phyloP scores from a whole-genome alignment of 805 yeast genomes.

The Alloascoidea hylecoeti region DNA sequence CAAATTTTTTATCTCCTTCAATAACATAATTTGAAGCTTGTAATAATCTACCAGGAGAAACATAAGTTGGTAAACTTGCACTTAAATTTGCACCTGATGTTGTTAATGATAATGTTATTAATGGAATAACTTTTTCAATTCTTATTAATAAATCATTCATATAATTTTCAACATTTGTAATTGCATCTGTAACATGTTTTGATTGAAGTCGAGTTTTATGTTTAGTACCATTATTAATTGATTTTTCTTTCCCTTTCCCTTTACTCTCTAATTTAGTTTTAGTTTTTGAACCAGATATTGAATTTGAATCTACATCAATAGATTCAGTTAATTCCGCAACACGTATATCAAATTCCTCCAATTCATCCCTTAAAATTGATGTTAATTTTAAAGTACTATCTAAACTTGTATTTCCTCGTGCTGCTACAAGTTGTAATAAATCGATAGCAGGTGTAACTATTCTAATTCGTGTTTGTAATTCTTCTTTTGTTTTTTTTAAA shows the following conservation, averaged over 20 bases:
- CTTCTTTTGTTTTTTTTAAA: conserved; percentile 26
- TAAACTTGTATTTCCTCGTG: conserved; percentile 45
- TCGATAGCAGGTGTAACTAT: conserved; percentile 58
- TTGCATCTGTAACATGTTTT: conserved; percentile 19
- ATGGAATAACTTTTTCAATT: conserved; percentile 58
- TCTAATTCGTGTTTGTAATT: conserved; percentile 40
- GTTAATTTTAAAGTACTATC: conserved; percentile 40
- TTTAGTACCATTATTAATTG: background rate
- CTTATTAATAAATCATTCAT: conserved; percentile 32
- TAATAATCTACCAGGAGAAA: conserved; percentile 54
- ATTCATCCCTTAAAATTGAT: conserved; percentile 37
- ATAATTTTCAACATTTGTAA: conserved; percentile 30
- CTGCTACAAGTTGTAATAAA: conserved; percentile 44
- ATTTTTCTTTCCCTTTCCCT: conserved; percentile 13
- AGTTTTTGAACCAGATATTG: background rate
- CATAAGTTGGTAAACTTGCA: conserved; percentile 30
- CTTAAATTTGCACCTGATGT: conserved; percentile 54
- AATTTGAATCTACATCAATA: conserved; percentile 9
- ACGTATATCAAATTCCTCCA: conserved; percentile 38
- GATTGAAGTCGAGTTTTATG: conserved; percentile 4
- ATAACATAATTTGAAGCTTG: conserved; percentile 39
- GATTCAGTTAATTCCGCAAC: conserved; percentile 25
- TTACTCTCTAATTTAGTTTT: conserved; percentile 3
- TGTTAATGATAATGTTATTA: conserved; percentile 47
- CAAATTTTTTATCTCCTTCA: conserved; percentile 21